Conservation (phyloP, 108 stramenopile species). For the Cafeteria roenbergensis region DNA sequence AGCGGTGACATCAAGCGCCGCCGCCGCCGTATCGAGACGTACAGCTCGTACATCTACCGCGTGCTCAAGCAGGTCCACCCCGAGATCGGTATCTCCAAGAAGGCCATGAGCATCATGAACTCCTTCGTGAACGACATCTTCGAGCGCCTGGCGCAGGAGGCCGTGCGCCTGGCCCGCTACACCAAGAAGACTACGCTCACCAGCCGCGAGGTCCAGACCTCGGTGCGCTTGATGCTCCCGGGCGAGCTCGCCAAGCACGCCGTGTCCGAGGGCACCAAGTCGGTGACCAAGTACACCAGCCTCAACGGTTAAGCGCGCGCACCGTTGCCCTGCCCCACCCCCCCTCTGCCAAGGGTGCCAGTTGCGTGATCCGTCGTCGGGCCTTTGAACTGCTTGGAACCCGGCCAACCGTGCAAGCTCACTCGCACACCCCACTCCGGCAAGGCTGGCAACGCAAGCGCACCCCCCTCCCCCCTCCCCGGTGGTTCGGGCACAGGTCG, state of each 20-base stretch:
- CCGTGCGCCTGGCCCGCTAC: conserved; percentile 21
- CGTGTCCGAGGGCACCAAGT: conserved; percentile 24
- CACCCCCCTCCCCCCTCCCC: too few relatives aligned
- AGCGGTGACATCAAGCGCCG: conserved; percentile 8
- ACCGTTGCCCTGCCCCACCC: too few relatives aligned
- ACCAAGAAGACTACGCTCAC: conserved; percentile 17
- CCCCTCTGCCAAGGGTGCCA: too few relatives aligned
- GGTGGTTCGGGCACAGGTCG: too few relatives aligned
- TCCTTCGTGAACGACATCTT: conserved; percentile 29
- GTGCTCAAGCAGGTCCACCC: conserved; percentile 60
- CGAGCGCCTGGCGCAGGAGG: conserved; percentile 22
- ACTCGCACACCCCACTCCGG: too few relatives aligned
- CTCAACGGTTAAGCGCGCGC: too few relatives aligned
- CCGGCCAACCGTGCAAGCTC: too few relatives aligned
- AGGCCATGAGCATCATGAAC: conserved; percentile 30
- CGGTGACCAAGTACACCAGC: conserved; percentile 13
- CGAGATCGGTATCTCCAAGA: conserved; percentile 27
- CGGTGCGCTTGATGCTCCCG: conserved; percentile 20
- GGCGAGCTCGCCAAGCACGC: conserved; percentile 33
- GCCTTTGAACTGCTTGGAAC: too few relatives aligned
- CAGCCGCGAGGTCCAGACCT: conserved; percentile 22
- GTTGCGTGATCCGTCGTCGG: too few relatives aligned
- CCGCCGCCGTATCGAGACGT: conserved; percentile 70
- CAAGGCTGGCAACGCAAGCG: too few relatives aligned
- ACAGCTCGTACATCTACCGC: conserved; percentile 79